These are phyloP conservation scores for Adiantum capillusveneris DNA, from an alignment of 75 land plant species.

Conservation along the genomic window DNA sequence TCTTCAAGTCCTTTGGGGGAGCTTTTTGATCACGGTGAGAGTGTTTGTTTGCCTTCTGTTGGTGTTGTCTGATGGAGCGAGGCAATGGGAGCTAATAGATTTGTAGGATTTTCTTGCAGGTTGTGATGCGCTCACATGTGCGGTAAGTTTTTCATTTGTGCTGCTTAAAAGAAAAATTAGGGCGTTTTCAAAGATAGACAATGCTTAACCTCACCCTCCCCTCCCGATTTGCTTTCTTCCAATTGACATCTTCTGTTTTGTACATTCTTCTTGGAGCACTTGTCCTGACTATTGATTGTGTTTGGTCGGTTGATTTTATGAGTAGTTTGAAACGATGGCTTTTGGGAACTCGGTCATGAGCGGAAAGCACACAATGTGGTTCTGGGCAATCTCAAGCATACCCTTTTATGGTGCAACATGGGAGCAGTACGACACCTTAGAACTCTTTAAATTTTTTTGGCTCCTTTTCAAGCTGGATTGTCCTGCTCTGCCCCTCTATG, in stretches of 20 bases:
- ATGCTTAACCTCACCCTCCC: no score
- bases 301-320: neutral
- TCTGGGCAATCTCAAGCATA: constrained; percentile 85
- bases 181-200: no score
- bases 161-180: no score
- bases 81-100: neutral
- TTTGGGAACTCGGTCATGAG: constrained; percentile 87
- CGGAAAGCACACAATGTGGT: constrained; percentile 69
- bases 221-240: no score
- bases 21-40: constrained; percentile 96
- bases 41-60: neutral
- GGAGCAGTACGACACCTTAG: constrained; percentile 69
- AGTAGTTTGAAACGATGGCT: constrained; percentile 89
- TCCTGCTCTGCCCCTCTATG: no score
- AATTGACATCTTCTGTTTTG: no score
- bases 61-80: neutral
- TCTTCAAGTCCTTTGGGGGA: constrained; percentile 99
- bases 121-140: constrained; percentile 96
- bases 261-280: no score
- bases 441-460: no score
- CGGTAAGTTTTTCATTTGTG: constrained; percentile 59
- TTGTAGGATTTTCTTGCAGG: constrained; percentile 42
- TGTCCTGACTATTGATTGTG: no score
- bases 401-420: constrained; percentile 96
- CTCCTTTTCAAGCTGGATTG: no score